Evolutionary conservation across 78 protist genomes (phyloP).

Genomic region (Dictyostelium firmibasis): DNA sequence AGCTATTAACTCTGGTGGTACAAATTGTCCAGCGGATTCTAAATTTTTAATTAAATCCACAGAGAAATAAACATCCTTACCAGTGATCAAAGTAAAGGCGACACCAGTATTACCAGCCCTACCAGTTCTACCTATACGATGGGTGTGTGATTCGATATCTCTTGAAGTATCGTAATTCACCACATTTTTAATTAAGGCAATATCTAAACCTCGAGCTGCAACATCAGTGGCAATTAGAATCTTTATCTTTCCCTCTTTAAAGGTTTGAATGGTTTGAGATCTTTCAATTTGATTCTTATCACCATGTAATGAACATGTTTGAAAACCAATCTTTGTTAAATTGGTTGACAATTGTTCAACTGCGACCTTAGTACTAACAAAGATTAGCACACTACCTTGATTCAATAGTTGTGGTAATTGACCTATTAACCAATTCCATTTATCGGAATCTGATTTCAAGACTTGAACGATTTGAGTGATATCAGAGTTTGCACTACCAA

Average conservation of each 20-base stretch:
- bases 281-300: slow-evolving; percentile 87
- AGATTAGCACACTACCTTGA: slow-evolving; percentile 81
- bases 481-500: slow-evolving; percentile 87
- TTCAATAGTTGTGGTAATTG: slow-evolving; percentile 21
- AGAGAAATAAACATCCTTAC: slow-evolving; percentile 70
- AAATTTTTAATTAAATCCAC: slow-evolving; percentile 69
- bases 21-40: slow-evolving; percentile 66
- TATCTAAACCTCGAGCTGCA: slow-evolving; percentile 93
- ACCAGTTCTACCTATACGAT: slow-evolving; percentile 94
- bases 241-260: slow-evolving; percentile 42
- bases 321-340: slow-evolving; percentile 18
- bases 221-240: slow-evolving; percentile 92
- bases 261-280: slow-evolving; percentile 2
- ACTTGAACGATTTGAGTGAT: slow-evolving; percentile 81
- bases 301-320: slow-evolving; percentile 84
- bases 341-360: slow-evolving; percentile 24
- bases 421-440: slow-evolving; percentile 81
- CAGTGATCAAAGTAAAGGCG: slow-evolving; percentile 81
- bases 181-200: slow-evolving; percentile 80
- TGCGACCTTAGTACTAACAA: slow-evolving; percentile 58
- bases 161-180: slow-evolving; percentile 87
- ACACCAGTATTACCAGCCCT: slow-evolving; percentile 89
- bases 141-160: slow-evolving; percentile 91
- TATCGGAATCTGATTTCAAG: slow-evolving; percentile 14
- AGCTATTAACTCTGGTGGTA: slow-evolving; percentile 67